Conservation (phyloP, 1,139 yeast species). For the Lodderomyces jiufengensis region DNA sequence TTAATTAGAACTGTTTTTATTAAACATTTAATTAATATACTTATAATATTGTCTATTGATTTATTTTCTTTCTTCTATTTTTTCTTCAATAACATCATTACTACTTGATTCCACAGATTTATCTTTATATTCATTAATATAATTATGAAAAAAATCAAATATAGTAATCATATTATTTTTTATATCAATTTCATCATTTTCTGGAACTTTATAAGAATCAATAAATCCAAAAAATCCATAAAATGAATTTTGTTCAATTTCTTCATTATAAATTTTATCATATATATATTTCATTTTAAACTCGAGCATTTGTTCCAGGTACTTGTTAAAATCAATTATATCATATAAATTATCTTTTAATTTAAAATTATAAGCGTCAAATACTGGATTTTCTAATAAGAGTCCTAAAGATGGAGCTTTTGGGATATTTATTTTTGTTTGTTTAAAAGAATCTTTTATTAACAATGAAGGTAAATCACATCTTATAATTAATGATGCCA, state of each 20-base stretch:
- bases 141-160: slow-evolving; percentile 57
- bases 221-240: slow-evolving; percentile 86
- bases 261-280: slow-evolving; percentile 89
- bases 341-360: slow-evolving; percentile 72
- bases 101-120: no score
- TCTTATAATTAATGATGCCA: slow-evolving; percentile 84
- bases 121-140: slow-evolving; percentile 8
- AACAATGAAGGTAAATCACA: slow-evolving; percentile 79
- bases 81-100: no score
- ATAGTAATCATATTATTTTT: slow-evolving; percentile 42
- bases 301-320: slow-evolving; percentile 66
- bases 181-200: slow-evolving; percentile 3
- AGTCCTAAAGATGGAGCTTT: slow-evolving; percentile 97
- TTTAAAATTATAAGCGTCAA: slow-evolving; percentile 75
- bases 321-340: slow-evolving; percentile 65
- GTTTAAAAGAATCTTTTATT: slow-evolving; percentile 74
- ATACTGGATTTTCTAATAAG: slow-evolving; percentile 86
- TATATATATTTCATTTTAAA: slow-evolving; percentile 88
- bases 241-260: slow-evolving; percentile 80
- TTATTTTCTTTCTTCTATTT: not conserved
- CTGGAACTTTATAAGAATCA: slow-evolving; percentile 57
- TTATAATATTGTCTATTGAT: no score
- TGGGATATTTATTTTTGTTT: slow-evolving; percentile 80
- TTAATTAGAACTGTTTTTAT: no score
- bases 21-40: no score